phyloP scores from a whole-genome alignment of 2,329 filamentous ascomycete species.

The Talaromyces sp. region DNA sequence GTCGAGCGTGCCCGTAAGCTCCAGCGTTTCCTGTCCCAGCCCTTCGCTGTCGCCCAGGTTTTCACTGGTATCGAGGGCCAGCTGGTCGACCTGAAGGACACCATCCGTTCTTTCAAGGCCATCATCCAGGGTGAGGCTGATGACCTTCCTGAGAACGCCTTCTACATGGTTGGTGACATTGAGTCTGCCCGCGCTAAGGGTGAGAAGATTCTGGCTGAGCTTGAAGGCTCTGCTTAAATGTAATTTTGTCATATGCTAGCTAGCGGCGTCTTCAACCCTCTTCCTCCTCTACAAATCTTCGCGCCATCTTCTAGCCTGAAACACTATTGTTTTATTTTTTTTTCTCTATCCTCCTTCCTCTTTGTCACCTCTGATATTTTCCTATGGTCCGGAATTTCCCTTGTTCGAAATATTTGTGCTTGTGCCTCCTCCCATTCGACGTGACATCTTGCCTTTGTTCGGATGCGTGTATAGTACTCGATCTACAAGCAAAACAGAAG shows the following conservation, averaged over 20 bases:
- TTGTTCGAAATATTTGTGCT: slow-evolving; percentile 20
- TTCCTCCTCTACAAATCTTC: slow-evolving; percentile 18
- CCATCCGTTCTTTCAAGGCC: slow-evolving; percentile 94
- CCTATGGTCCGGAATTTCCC: slow-evolving; percentile 29
- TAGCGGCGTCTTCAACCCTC: slow-evolving; percentile 36
- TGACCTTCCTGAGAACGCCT: slow-evolving; percentile 85
- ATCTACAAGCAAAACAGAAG: slow-evolving; percentile 35
- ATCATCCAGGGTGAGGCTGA: slow-evolving; percentile 96
- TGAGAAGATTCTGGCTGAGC: slow-evolving; percentile 98
- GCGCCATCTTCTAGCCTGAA: slow-evolving; percentile 13
- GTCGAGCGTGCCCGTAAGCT: slow-evolving; percentile 99
- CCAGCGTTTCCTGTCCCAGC: slow-evolving; percentile 99
- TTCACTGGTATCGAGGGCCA: slow-evolving; percentile 85
- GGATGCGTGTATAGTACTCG: slow-evolving; percentile 46
- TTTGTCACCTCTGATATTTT: slow-evolving; percentile 20
- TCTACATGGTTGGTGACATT: slow-evolving; percentile 99
- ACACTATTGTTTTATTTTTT: slow-evolving; percentile 9
- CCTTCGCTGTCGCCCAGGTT: slow-evolving; percentile 84
- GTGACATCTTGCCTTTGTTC: slow-evolving; percentile 35
- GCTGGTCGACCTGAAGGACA: slow-evolving; percentile 98
- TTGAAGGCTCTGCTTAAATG: slow-evolving; percentile 64
- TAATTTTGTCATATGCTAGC: slow-evolving; percentile 45
- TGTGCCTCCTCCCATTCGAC: slow-evolving; percentile 18
- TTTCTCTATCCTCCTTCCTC: slow-evolving; percentile 8
- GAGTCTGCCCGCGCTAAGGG: slow-evolving; percentile 92